These are phyloP conservation scores for Globisporangium spinosum DNA, from an alignment of 352 stramenopile species.

Conservation along the genomic window DNA sequence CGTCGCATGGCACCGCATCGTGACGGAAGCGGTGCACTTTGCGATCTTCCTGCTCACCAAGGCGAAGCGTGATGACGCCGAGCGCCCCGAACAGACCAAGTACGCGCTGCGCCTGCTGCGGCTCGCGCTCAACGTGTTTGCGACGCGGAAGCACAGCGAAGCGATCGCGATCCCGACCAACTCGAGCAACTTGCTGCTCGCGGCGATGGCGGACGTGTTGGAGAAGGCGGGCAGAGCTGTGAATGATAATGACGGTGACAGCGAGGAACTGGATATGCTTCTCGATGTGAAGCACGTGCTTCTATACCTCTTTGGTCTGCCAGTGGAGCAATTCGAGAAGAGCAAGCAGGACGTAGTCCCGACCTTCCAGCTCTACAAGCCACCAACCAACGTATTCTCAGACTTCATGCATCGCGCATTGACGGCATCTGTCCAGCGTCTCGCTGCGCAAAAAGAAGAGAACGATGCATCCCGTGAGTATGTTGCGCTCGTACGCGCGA, in stretches of 20 bases:
- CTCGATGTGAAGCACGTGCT: conserved; percentile 61
- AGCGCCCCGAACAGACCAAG: conserved; percentile 29
- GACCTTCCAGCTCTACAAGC: conserved; percentile 76
- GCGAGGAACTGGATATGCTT: conserved; percentile 28
- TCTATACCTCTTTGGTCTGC: conserved; percentile 61
- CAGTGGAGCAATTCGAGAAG: conserved; percentile 8
- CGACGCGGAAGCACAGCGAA: conserved; percentile 19
- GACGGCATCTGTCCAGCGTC: conserved; percentile 23
- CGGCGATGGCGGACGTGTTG: conserved; percentile 57
- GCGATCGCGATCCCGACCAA: conserved; percentile 49
- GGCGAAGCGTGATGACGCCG: conserved; percentile 31
- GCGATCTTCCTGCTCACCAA: conserved; percentile 66
- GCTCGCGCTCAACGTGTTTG: conserved; percentile 43
- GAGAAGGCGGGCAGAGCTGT: conserved; percentile 22
- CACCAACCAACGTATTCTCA: conserved; percentile 72
- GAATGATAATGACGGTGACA: neutral
- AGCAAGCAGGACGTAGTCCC: conserved; percentile 18
- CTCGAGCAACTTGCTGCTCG: conserved; percentile 72
- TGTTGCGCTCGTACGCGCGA: conserved; percentile 41
- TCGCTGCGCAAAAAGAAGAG: neutral
- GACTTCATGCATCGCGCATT: conserved; percentile 62
- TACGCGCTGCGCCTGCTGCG: conserved; percentile 54
- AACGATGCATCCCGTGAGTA: conserved; percentile 19
- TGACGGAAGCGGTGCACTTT: conserved; percentile 62
- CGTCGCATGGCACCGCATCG: conserved; percentile 53